Evolutionary conservation across 1,284 basidiomycete species (phyloP), one percentile per base, ranked within the genome.

Genomic region (Heterobasidion parviporum): DNA sequence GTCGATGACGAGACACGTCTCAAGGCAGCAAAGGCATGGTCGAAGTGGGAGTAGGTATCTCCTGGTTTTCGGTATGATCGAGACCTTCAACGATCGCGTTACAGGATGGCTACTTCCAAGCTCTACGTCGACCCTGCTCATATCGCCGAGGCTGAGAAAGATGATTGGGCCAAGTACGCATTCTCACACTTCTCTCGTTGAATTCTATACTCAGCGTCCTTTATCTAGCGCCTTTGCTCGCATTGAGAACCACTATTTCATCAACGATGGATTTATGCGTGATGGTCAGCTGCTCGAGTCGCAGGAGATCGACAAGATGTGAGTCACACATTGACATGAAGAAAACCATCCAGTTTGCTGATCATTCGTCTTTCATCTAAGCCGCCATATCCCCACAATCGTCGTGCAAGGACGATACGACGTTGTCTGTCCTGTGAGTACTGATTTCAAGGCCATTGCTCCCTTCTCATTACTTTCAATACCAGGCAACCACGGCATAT

Each of bases 231-330:
- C 91, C 2, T 95, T 94, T 68, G 92, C 94, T 5, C 75, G 86
- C 49, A 95, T 97, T 59, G 94, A 97, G 73, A 92, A 92, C 64
- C 94, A 97, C 67, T 98, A 90, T 70, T 96, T 97, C 65, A 75
- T 92, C 53, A 90, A 92, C 64, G 79, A 80, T 47, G 94, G 92
- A 2, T 98, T 93, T 73, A 88, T 97, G 84, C 76, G 87, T 38
- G 90, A 96, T 38, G 94, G 94, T 0, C 90, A 94, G 67, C 77
- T 98, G 15, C 76, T 98, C 53, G 85, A 92, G 61, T 78, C 80
- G 63, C 87, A 90, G 66, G 83, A 87, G 64, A 89, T 97, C 52
- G 92, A 91, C 63, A 96, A 94, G 74, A 97, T 98, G 91, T 88
- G 62, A 47, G 81, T 64, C 12, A 12, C 51, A 8, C 16, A 4